phyloP scores from a whole-genome alignment of 306 rosid genomes.

The Gillenia trifoliata region DNA sequence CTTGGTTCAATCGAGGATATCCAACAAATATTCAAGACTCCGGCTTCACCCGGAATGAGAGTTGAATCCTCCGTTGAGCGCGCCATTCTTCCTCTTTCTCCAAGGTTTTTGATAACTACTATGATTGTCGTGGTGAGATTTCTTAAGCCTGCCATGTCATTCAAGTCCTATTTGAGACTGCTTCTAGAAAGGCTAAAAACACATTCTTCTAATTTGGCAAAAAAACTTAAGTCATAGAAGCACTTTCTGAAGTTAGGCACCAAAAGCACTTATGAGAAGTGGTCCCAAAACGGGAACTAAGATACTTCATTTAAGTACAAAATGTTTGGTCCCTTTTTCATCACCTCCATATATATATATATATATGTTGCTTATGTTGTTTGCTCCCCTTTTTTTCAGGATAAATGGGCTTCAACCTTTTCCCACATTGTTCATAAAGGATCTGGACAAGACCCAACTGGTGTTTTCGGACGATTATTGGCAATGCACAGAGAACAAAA shows the following conservation, averaged over 20 bases:
- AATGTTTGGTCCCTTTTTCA: not conserved
- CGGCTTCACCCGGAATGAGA: slow-evolving; percentile 15
- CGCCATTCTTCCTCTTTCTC: not conserved
- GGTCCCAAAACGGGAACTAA: too few relatives aligned
- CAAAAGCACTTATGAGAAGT: too few relatives aligned
- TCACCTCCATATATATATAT: not conserved
- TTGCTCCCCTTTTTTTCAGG: not conserved
- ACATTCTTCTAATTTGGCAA: too few relatives aligned
- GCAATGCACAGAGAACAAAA: not conserved
- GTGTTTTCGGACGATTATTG: not conserved
- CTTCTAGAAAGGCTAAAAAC: too few relatives aligned
- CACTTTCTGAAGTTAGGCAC: too few relatives aligned
- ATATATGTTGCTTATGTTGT: not conserved
- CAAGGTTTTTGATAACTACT: not conserved
- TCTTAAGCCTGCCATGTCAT: not conserved
- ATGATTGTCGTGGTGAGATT: slow-evolving; percentile 24
- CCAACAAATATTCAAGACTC: slow-evolving; percentile 12
- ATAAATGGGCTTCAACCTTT: slow-evolving; percentile 13
- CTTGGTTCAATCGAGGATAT: slow-evolving; percentile 22
- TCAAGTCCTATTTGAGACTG: not conserved
- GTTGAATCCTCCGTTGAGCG: slow-evolving; percentile 10
- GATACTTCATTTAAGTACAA: not conserved
- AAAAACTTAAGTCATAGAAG: too few relatives aligned
- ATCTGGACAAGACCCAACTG: not conserved
- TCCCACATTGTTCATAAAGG: slow-evolving; percentile 9